Evolutionary conservation across 2,329 filamentous ascomycete genomes (phyloP).

Genomic region (Scopulariopsis brevicaulis): DNA sequence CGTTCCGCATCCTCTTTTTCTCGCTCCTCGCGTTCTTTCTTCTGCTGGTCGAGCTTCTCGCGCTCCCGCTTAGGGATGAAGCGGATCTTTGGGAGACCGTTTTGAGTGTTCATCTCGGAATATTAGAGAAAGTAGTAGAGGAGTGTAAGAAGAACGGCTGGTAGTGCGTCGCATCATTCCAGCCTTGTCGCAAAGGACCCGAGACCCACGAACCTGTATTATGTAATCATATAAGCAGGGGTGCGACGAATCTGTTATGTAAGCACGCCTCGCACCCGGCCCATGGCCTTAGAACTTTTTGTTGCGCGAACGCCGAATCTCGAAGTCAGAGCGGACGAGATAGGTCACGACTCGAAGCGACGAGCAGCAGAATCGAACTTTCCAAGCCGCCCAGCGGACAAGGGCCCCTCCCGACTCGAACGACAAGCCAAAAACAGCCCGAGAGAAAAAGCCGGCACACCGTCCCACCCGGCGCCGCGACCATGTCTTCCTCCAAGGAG

Average conservation of each 20-base stretch:
- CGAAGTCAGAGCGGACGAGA: neutral
- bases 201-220: no score
- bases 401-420: neutral
- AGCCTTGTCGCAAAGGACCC: no score
- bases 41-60: slow-evolving; percentile 69
- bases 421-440: neutral
- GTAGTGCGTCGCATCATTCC: neutral
- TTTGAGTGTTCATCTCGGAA: neutral
- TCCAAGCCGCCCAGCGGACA: neutral
- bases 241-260: neutral
- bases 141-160: neutral
- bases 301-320: neutral
- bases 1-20: slow-evolving; percentile 47
- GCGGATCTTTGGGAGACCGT: slow-evolving; percentile 58
- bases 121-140: neutral
- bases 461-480: slow-evolving; percentile 1
- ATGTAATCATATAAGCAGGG: no score
- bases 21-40: slow-evolving; percentile 55
- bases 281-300: neutral
- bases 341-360: neutral
- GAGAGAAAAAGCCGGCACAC: neutral
- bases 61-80: slow-evolving; percentile 77
- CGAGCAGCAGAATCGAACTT: neutral
- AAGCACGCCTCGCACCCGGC: neutral
- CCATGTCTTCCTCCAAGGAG: slow-evolving; percentile 23